Evolutionary conservation across 1,284 basidiomycete genomes (phyloP), one percentile per base, ranked within the genome.

Genomic region (Rhodotorula sp.): DNA sequence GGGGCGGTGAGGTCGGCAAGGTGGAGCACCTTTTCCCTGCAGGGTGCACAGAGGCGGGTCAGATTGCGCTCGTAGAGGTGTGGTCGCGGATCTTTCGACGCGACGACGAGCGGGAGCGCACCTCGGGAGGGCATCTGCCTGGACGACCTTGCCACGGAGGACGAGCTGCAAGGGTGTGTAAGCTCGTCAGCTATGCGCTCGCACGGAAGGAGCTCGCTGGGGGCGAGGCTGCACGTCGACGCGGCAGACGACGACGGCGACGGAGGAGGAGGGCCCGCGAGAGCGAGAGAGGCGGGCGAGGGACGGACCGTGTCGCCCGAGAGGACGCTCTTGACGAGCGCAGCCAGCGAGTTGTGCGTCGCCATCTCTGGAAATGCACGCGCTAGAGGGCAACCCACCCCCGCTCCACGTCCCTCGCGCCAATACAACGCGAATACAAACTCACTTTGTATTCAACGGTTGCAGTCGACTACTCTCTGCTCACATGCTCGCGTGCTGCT

Each of bases 1-100:
- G 93, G 93, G 42, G 93, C 89, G 27, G 86, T 82, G 60, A 95
- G 84, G 76, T 94, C 92, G 55, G 91, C 91, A 61, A 97, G 86
- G 82, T 96, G 91, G 60, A 97, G 84, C 66, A 94, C 86, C 25
- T 78, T 74, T 56, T 77, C 74, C 16, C 62, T 62, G 50, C 41
- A 8, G 9, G n/a, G 4, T 13, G 25, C n/a, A 19, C 7, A 17
- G 19, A 2, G 41, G 41, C 7, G 17, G 41, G 50, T 52, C 7
- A 52, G 50, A 12, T 52, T 23, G 41, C 13, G 7, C 12, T 13
- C 13, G 19, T 1, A 23, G 7, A 9, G 17, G 19, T 13, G 25
- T 12, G 5, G 16, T 1, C 14, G 16, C 21, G 34, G 12, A 5
- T 25, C 23, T 46, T 45, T 58, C 12, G 13, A 7, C 23, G 49